These are phyloP conservation scores for Thraustochytrium striatum DNA, from an alignment of 352 stramenopile species.

Conservation along the genomic window DNA sequence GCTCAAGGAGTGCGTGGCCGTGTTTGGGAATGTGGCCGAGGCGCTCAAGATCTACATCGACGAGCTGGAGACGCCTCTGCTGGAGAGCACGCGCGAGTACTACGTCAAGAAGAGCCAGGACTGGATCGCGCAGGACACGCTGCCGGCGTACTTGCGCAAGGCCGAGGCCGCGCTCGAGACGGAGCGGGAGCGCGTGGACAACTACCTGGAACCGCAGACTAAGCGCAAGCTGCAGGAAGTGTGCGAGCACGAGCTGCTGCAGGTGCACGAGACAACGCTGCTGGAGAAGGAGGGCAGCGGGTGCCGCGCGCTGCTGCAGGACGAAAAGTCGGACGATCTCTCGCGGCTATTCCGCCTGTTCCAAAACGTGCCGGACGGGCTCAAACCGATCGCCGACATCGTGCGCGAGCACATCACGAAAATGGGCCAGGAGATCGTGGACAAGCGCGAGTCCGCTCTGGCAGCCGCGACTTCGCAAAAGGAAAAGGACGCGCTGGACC, in stretches of 20 bases:
- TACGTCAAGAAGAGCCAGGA: conserved; percentile 93
- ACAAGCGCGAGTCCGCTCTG: conserved; percentile 61
- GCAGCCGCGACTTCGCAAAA: conserved; percentile 65
- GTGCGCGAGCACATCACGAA: conserved; percentile 88
- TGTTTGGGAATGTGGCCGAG: conserved; percentile 98
- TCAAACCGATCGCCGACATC: conserved; percentile 92
- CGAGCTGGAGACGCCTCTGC: conserved; percentile 88
- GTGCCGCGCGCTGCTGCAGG: conserved; percentile 88
- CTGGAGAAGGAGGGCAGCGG: conserved; percentile 96
- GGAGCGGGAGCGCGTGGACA: conserved; percentile 77
- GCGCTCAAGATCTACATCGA: conserved; percentile 91
- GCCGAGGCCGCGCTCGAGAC: conserved; percentile 72
- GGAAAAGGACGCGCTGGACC: conserved; percentile 85
- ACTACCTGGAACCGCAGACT: conserved; percentile 92
- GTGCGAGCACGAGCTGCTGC: conserved; percentile 87
- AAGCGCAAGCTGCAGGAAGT: conserved; percentile 90
- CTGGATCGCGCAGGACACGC: conserved; percentile 93
- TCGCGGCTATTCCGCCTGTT: conserved; percentile 84
- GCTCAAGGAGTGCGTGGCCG: conserved; percentile 91
- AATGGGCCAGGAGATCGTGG: conserved; percentile 69
- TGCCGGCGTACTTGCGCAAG: conserved; percentile 95
- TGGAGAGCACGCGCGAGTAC: conserved; percentile 85
- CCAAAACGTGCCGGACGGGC: conserved; percentile 85
- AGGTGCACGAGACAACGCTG: conserved; percentile 87
- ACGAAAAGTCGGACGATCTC: conserved; percentile 78